A percentile compares a stretch with the other conserved stretches of the same genome.
Evolutionary conservation across 169 alveolate species (phyloP).

Genomic region (Eimeria maxima): DNA sequence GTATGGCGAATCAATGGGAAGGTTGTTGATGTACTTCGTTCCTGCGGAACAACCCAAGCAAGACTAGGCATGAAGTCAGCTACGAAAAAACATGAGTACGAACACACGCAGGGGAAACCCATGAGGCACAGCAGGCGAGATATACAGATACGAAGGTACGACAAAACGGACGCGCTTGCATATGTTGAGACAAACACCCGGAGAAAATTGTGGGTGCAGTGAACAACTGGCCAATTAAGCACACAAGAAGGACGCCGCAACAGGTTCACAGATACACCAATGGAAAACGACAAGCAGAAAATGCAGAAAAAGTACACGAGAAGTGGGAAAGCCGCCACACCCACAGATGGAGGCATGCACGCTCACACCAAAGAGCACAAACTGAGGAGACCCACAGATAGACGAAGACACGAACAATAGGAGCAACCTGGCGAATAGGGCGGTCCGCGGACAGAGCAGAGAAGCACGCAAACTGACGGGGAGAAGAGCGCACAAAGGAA

Average conservation of each 20-base stretch:
- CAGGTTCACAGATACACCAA: not conserved
- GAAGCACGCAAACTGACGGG: not conserved
- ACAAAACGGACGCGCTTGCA: not conserved
- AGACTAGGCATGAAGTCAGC: too few species aligned
- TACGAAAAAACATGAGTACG: not conserved
- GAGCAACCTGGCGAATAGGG: not conserved
- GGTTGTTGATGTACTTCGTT: not conserved
- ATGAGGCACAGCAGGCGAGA: not conserved
- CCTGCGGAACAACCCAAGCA: not conserved
- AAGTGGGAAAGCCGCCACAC: not conserved
- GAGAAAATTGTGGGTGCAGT: not conserved
- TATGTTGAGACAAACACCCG: not conserved
- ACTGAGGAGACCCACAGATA: not conserved
- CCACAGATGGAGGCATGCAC: not conserved
- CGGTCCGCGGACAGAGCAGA: not conserved
- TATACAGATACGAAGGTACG: not conserved
- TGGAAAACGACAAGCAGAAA: not conserved
- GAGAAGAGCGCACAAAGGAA: not conserved
- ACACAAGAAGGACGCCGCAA: not conserved
- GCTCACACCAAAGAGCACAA: not conserved
- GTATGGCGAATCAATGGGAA: not conserved
- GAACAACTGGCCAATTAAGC: not conserved
- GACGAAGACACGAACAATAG: not conserved
- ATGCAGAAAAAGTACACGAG: not conserved
- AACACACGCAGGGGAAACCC: not conserved